These are phyloP conservation scores for Malania oleifera DNA, from an alignment of 164 flowering plant genomes.

Conservation along the genomic window DNA sequence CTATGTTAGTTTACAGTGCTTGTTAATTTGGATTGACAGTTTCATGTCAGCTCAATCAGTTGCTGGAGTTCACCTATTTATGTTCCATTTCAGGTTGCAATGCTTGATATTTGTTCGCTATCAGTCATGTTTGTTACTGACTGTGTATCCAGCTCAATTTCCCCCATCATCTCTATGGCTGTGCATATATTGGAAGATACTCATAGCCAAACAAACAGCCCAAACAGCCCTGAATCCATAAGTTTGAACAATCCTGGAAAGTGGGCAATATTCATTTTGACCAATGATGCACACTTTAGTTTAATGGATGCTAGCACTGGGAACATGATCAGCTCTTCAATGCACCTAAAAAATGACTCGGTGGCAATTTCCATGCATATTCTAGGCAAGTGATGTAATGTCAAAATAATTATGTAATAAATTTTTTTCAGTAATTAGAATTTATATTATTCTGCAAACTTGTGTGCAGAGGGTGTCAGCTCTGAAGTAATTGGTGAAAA, in stretches of 20 bases:
- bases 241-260: conserved; percentile 9
- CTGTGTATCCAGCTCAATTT: conserved; percentile 18
- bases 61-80: conserved; percentile 5
- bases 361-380: conserved; percentile 28
- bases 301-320: conserved; percentile 24
- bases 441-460: conserved; percentile 3
- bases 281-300: conserved; percentile 25
- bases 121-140: conserved; percentile 29
- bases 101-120: conserved; percentile 25
- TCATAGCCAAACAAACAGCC: conserved; percentile 5
- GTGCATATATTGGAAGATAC: conserved; percentile 16
- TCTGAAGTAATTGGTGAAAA: conserved; percentile 20
- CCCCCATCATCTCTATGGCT: conserved; percentile 23
- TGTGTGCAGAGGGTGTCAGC: conserved; percentile 25
- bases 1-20: neutral
- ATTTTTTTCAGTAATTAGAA: neutral
- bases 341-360: conserved; percentile 7
- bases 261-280: conserved; percentile 16
- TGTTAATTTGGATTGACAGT: neutral
- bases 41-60: neutral
- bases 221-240: conserved; percentile 16
- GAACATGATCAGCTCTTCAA: conserved; percentile 10
- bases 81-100: conserved; percentile 31
- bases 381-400: conserved; percentile 24
- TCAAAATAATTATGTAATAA: too few species aligned